Base-by-base conservation (phyloP, 2,329 filamentous ascomycete species). In the Fusarium heterosporum region DNA sequence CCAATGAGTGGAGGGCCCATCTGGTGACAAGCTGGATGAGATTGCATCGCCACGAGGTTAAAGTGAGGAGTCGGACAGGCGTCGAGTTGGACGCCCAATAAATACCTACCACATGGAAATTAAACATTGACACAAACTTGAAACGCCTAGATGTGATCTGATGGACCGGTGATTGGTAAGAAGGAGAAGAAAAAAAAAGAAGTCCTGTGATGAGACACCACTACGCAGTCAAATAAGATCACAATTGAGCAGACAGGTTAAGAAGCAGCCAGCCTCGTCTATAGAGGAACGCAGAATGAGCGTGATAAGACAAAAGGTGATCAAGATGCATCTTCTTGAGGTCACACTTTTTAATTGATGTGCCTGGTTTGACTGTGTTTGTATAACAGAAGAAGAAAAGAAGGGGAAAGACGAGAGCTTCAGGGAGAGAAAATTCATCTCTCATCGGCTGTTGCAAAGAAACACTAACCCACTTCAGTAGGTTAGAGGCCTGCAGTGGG, bases 21-120 rank as follows among this genome's bases (percentile, higher is more conserved):
- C 73, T 74, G 55, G 46, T 64, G 50, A 55, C 48, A 45, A 60
- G 48, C 61, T 63, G 68, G 75, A 73, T 75, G 78, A 77, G 79
- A 80, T 76, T 78, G 78, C 78, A 79, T 79, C 78, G 79, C 84
- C 85, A 89, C 83, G 87, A 90, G 88, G 88, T 90, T 90, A 89
- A 90, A 90, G 87, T 87, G 83, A 87, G 83, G 83, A 81, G 84
- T 71, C 77, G 83, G 82, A 80, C 79, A 80, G 80, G 86, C 86
- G 87, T 90, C 83, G 88, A 90, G 87, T 64, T 83, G 82, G 82
- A 83, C 81, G 77, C 80, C 79, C 75, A 68, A 78, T 74, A 77
- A 77, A 78, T 78, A 75, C 71, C 66, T 68, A 73, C 61, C 64
- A 73, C 75, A 76, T 75, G 73, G 71, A 77, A 74, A 66, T 68